Evolutionary conservation across 2,329 filamentous ascomycete genomes (phyloP).

Genomic region (Kalaharituber pfeilii): DNA sequence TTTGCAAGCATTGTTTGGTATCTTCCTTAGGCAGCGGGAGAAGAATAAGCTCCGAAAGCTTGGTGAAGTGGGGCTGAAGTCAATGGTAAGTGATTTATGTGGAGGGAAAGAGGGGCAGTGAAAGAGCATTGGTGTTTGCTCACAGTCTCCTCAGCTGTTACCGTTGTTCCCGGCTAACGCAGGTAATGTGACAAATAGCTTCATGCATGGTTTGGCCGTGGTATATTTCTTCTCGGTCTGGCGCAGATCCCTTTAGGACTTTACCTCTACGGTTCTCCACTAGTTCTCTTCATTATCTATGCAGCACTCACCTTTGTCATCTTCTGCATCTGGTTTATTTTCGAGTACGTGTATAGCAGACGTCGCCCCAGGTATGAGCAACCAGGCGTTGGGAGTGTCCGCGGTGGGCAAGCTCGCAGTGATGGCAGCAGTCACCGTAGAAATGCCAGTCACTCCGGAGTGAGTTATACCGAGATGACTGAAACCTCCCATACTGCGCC

Average conservation of each 20-base stretch:
- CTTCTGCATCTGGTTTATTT: slow-evolving; percentile 57
- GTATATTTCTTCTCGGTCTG: slow-evolving; percentile 63
- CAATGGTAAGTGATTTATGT: slow-evolving; percentile 10
- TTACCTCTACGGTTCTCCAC: slow-evolving; percentile 80
- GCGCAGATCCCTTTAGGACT: slow-evolving; percentile 76
- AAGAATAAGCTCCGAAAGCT: slow-evolving; percentile 12
- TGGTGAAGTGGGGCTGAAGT: slow-evolving; percentile 11
- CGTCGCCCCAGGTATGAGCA: background rate
- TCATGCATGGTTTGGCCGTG: slow-evolving; percentile 74
- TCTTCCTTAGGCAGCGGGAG: slow-evolving; percentile 34
- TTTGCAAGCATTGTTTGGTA: slow-evolving; percentile 52
- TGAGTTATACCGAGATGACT: slow-evolving; percentile 1
- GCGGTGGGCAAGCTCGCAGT: background rate
- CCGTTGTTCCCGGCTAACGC: slow-evolving; percentile 36
- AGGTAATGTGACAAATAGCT: slow-evolving; percentile 40
- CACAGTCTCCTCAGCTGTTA: slow-evolving; percentile 5
- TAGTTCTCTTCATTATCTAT: slow-evolving; percentile 69
- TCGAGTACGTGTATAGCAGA: slow-evolving; percentile 41
- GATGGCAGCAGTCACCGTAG: background rate
- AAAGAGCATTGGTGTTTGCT: slow-evolving; percentile 34
- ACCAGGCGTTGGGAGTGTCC: background rate
- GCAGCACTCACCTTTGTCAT: slow-evolving; percentile 59
- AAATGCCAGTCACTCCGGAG: background rate
- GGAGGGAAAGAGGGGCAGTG: slow-evolving; percentile 15
- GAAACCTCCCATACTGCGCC: background rate